Evolutionary conservation across 2,329 filamentous ascomycete species (phyloP), one percentile per base, ranked within the genome.

Genomic region (Xylariaceae sp.): DNA sequence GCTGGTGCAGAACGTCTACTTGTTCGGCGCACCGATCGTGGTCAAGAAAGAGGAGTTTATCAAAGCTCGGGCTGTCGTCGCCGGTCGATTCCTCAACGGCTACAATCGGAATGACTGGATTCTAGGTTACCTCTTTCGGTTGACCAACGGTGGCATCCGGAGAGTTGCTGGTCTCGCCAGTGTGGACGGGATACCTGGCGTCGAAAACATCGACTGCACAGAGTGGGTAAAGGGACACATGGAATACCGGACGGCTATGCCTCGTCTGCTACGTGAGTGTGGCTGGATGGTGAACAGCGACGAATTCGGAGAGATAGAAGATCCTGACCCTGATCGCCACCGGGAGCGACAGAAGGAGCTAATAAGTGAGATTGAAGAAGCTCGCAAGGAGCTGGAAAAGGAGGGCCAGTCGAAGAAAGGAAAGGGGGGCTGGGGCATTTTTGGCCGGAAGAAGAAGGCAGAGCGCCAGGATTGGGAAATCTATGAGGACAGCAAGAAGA

Each of bases 91-190:
- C 51, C 80, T 98, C 48, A 98, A 95, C 56, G 92, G 87, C 12
- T 98, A 89, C 65, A 86, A 92, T 51, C 84, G 76, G 33, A 96
- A 92, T 59, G 92, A 98, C 65, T 98, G 92, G 92, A 97, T 98
- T 55, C 65, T 98, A 34, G 88, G 83, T 44, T 98, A 98, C 59
- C 78, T 98, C 1, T 98, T 98, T 73, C 85, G 92, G 11, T 77
- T 95, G 29, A 98, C 92, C 3, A 85, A 83, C 50, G 92, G 92
- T 50, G 92, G 92, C 30, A 90, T 97, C 55, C 84, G 88, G 62
- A 80, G 83, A 14, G 78, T 98, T 1, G 89, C 89, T 4, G 92
- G 92, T 9, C 74, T 98, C 29, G 85, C 79, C 1, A 72, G 83
- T 1, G 74, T 97, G 3, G 77, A 90, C 31, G 76, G 70, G 5